Evolutionary conservation across 2,329 filamentous ascomycete species (phyloP), one percentile per base, ranked within the genome.

Genomic region (Penicillium sp.): DNA sequence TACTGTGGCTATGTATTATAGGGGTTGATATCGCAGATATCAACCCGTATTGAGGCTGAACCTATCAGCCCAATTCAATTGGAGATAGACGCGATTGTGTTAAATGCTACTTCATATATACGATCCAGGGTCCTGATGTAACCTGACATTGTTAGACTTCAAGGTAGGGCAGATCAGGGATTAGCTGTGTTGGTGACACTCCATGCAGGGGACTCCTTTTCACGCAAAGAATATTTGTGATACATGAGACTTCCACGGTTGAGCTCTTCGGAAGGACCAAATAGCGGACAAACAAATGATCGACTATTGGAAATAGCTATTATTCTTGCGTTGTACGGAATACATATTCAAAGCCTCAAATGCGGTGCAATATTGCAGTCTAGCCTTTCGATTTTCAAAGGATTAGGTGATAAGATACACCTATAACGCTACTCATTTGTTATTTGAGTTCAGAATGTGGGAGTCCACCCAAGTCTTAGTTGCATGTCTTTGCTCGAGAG

Each of bases 81-180:
- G 16, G n/a, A 49, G 26, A 41, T 22, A 31, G 16, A 7, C 19
- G 19, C n/a, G 9, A 2, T 22, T 8, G 14, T 50, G 31, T 16
- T 25, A 14, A 28, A 51, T 55, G 28, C 10, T 14, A 51, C 47
- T 22, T 22, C 22, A 4, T 12, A 51, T 40, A 47, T 51, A 53
- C 28, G 22, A 55, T 28, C 33, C 6, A 28, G 40, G n/a, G 8
- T 48, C 10, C 37, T n/a, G 19, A 51, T 55, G 53, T 50, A 51
- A 55, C 53, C 47, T 35, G n/a, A n/a, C 33, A 26, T n/a, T 37
- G 41, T 37, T 19, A 16, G 22, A 35, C 16, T 25, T 16, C 16
- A 6, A n/a, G 14, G 30, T 28, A 48, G 8, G 6, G 12, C 33
- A 26, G 26, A n/a, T n/a, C 7, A 50, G 37, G 44, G 30, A 37